Evolutionary conservation across 495 filamentous ascomycete species (phyloP).

Genomic region (Trichocladium uniseriatum): DNA sequence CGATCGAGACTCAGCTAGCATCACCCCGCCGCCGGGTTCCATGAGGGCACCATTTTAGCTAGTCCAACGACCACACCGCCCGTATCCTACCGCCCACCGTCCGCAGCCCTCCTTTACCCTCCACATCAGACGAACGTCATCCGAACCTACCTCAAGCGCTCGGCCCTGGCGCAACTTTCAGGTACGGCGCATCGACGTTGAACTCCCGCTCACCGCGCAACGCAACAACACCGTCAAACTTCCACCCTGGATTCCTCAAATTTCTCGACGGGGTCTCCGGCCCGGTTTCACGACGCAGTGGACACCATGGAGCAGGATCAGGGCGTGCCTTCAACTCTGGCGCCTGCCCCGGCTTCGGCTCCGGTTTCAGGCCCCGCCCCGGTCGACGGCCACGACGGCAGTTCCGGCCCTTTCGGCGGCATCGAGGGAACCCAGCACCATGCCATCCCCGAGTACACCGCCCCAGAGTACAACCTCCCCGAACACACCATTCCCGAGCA

Average conservation of each 20-base stretch:
- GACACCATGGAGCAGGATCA: slow-evolving; percentile 43
- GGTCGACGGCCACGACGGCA: slow-evolving; percentile 32
- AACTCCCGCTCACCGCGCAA: background rate
- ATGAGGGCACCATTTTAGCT: slow-evolving; percentile 27
- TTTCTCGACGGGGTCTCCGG: slow-evolving; percentile 37
- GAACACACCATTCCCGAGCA: background rate
- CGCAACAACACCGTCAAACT: background rate
- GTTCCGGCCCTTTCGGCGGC: slow-evolving; percentile 29
- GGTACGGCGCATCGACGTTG: background rate
- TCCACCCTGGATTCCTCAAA: slow-evolving; percentile 43
- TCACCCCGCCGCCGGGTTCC: slow-evolving; percentile 8
- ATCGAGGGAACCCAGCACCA: slow-evolving; percentile 30
- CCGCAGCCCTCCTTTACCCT: background rate
- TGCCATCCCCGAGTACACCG: slow-evolving; percentile 10
- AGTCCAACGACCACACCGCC: slow-evolving; percentile 17
- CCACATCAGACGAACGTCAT: slow-evolving; percentile 5
- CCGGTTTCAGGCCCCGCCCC: slow-evolving; percentile 8
- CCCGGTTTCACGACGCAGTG: slow-evolving; percentile 43
- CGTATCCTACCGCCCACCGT: too few relatives aligned
- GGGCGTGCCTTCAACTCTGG: background rate
- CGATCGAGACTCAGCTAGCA: slow-evolving; percentile 1
- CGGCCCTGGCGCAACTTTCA: background rate
- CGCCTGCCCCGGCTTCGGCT: background rate
- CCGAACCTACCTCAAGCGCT: background rate
- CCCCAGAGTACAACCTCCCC: background rate